Percentiles rank a stretch among this genome's conserved stretches.
These are phyloP conservation scores for Trichoderma atrobrunneum DNA, from an alignment of 2,329 filamentous ascomycete genomes.

Conservation along the genomic window DNA sequence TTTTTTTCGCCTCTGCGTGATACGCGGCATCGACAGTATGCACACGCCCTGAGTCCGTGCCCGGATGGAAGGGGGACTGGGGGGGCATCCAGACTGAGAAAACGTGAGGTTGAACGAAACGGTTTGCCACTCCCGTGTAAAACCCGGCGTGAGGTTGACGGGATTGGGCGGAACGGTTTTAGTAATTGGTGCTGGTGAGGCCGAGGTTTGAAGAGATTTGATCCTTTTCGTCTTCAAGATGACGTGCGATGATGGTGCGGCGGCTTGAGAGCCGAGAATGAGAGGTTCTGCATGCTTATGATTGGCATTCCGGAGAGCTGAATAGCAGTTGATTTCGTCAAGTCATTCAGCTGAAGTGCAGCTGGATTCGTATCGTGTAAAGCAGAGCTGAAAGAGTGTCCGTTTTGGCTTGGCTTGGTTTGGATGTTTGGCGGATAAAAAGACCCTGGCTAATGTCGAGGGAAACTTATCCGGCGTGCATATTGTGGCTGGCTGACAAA, in stretches of 20 bases:
- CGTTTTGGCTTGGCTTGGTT: background rate
- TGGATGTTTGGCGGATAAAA: background rate
- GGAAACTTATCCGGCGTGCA: background rate
- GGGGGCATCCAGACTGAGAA: background rate
- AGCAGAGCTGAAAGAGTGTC: background rate
- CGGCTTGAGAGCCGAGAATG: background rate
- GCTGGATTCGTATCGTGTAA: background rate
- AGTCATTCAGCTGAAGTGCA: background rate
- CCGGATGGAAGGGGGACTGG: background rate
- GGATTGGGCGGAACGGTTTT: background rate
- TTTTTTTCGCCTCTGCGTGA: background rate
- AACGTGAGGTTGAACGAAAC: background rate
- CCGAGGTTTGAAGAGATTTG: background rate
- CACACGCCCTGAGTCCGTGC: conserved; percentile 11
- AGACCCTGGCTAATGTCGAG: background rate
- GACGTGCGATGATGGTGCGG: background rate
- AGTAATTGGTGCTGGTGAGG: background rate
- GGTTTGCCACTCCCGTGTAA: conserved; percentile 2
- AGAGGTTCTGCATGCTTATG: background rate
- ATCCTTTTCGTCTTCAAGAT: background rate
- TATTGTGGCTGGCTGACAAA: conserved; percentile 1
- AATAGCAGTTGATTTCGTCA: background rate
- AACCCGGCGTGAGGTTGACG: background rate
- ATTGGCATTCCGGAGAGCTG: background rate
- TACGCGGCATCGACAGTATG: conserved; percentile 5